Base-by-base conservation (phyloP, 768 basidiomycete genomes). In the Mycena galopus region DNA sequence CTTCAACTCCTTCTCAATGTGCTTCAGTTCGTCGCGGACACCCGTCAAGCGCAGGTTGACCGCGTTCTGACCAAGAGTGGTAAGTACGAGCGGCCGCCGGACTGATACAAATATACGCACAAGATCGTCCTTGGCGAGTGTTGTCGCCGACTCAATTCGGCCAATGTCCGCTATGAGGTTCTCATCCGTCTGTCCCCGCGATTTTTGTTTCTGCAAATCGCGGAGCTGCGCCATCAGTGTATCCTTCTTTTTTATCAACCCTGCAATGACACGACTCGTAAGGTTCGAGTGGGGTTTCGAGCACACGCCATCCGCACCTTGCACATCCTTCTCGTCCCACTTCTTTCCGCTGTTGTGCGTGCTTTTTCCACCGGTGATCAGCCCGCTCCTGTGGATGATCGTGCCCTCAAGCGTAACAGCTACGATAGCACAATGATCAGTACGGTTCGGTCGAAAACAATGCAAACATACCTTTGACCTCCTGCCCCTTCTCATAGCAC, bases 361-460 rank as follows among this genome's bases (percentile, higher is more conserved):
- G 76, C 95, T 95, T 58, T 91, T 87, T 30, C 98, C 98, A 84
- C 98, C 98, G 37, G 98, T 99, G 79, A 99, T 99, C 57, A 97
- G 84, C 72, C 98, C 98, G 75, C 95, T 96, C 85, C 97, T 97
- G 82, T 99, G 98, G 57, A 99, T 98, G 71, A 99, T 86, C 3
- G 97, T 99, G 1, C 98, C 98, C 53, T 99, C 97, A 51, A 99
- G 85, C 0, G 98, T 98, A 25, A 99, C 98, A 71, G 97, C 98
- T 97, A 68, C 50, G 29, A 37, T 23, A 29, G 39, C 39, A 39
- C 12, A 6, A 39, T 16, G 39, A 39, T 39, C 39, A 2, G 30
- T 65, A 19, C 61, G 56, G 27, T 44, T 39, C 39, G 57, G 42
- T 47, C 33, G 29, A 53, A 29, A 33, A 59, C 55, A 51, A 64